Percentiles rank a stretch among this genome's conserved stretches.
Conservation (phyloP, 208 protist species). For the Trypanosoma cruzi region DNA sequence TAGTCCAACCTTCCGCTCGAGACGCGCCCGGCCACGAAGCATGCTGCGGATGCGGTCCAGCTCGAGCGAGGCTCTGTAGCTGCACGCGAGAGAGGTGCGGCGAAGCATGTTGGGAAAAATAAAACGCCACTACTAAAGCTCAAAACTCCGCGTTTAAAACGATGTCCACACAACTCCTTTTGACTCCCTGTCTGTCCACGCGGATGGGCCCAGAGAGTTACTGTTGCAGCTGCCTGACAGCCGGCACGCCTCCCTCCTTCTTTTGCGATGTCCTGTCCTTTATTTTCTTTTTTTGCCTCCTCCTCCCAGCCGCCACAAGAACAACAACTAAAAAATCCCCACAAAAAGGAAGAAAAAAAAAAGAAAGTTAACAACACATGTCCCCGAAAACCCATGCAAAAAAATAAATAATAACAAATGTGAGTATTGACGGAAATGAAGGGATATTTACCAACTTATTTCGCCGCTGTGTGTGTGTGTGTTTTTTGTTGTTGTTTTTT, state of each 20-base stretch:
- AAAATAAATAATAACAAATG: neutral
- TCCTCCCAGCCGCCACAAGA: neutral
- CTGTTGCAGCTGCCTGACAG: too few species aligned
- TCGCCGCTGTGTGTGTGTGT: slow-evolving; percentile 9
- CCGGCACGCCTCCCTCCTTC: too few species aligned
- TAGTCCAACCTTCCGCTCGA: slow-evolving; percentile 84
- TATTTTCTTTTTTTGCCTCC: too few species aligned
- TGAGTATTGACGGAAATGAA: too few species aligned
- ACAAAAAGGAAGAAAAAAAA: too few species aligned
- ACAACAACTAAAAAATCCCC: too few species aligned
- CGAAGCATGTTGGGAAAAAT: slow-evolving; percentile 49
- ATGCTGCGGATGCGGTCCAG: slow-evolving; percentile 84
- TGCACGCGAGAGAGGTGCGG: slow-evolving; percentile 30
- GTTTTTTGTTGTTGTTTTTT: slow-evolving; percentile 1
- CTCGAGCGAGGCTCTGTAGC: slow-evolving; percentile 79
- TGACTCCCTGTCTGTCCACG: too few species aligned
- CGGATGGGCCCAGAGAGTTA: too few species aligned
- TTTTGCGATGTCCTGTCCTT: too few species aligned
- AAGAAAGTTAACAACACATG: slow-evolving; percentile 24
- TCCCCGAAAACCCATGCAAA: neutral
- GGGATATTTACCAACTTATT: too few species aligned
- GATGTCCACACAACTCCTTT: too few species aligned
- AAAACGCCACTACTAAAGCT: neutral
- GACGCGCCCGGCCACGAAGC: slow-evolving; percentile 74
- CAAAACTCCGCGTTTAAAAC: too few species aligned